Evolutionary conservation across 192 early-diverging fungal genomes (phyloP), one percentile per base, ranked within the genome.

Genomic region (Obelidium mucronatum): DNA sequence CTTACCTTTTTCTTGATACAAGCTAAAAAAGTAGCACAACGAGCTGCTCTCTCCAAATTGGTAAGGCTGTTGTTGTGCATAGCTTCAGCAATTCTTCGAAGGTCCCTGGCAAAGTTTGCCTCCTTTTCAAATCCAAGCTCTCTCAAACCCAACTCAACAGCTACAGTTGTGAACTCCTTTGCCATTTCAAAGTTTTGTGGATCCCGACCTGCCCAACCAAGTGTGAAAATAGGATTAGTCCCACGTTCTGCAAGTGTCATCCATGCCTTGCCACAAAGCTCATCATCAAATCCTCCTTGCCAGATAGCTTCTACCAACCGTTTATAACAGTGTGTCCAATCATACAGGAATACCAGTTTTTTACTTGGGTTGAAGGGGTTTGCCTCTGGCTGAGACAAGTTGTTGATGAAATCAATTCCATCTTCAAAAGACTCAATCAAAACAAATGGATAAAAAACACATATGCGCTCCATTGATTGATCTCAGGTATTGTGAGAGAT

Each of bases 371-470:
- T 24, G 6, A 64, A 35, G 3, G 62, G 62, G 36, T 64, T 64
- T 31, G 15, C 4, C 33, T 64, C 62, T 2, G 62, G 62, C 3
- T 24, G 24, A 36, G 15, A 64, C 3, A 64, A 24, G 33, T 64
- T 33, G 37, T 64, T 64, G 62, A 64, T 64, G 33, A 64, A 64
- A 64, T 64, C 62, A 4, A 34, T 5, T 4, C 62, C 62, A 4
- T 34, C 33, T 4, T 36, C 31, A 40, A 64, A 40, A 34, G 15
- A 5, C 5, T 36, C 19, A 4, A 6, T 5, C 33, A 64, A n/a
- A n/a, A 24, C 13, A 5, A 8, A 8, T 22, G 31, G 5, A 64
- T 24, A 40, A 64, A 64, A 34, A 17, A 4, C 5, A 5, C 15
- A 64, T 64, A 64, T 8, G 62, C 3, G 37, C 35, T 4, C 62